Conservation (phyloP, 352 stramenopile genomes). For the Nannochloropsis limnetica region DNA sequence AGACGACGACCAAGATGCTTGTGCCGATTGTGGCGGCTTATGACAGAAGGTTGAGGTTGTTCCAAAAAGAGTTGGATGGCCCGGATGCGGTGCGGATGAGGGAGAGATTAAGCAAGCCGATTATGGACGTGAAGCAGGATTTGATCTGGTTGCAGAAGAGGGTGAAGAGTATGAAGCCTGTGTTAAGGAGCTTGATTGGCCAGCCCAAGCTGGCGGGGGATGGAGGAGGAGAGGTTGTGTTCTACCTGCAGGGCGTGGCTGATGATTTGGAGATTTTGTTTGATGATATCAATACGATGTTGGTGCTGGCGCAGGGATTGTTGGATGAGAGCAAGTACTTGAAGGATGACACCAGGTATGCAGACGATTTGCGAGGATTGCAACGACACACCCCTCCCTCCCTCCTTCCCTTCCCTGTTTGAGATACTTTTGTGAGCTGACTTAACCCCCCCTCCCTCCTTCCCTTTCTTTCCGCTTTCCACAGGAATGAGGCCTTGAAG, state of each 20-base stretch:
- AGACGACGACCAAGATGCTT: conserved; percentile 29
- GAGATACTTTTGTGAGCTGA: not conserved
- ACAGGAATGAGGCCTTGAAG: conserved; percentile 8
- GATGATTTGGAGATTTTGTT: not conserved
- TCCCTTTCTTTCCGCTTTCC: not conserved
- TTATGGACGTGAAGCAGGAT: conserved; percentile 34
- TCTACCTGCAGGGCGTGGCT: not conserved
- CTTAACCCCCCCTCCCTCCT: not conserved
- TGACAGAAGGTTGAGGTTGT: not conserved
- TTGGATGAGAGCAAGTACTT: conserved; percentile 34
- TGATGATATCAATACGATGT: conserved; percentile 34
- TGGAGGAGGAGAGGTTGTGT: not conserved
- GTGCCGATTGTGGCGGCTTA: not conserved
- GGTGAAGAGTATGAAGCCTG: not conserved
- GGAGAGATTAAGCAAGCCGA: not conserved
- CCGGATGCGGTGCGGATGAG: conserved; percentile 8
- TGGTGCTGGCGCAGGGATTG: conserved; percentile 17
- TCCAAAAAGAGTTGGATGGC: not conserved
- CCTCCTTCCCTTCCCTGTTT: not conserved
- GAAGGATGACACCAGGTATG: conserved; percentile 10
- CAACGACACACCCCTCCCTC: not conserved
- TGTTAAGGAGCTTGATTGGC: not conserved
- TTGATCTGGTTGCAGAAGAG: conserved; percentile 18
- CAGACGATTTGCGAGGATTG: not conserved
- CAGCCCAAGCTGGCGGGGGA: not conserved